A percentile compares a stretch with the other conserved stretches of the same genome.
phyloP scores from a whole-genome alignment of 768 basidiomycete genomes.

The Boletus patriciae region DNA sequence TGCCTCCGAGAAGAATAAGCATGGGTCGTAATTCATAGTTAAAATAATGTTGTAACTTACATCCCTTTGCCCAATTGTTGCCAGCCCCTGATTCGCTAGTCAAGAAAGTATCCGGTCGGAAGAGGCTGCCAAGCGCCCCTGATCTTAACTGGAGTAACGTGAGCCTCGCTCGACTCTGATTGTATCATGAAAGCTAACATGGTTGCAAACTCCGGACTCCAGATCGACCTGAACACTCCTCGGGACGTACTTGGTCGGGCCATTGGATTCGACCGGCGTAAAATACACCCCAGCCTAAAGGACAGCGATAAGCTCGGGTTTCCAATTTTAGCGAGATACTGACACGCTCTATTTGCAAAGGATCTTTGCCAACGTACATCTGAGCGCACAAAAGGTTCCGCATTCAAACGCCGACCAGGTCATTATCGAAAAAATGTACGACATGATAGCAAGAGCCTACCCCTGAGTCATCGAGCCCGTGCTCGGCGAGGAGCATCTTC shows the following conservation, averaged over 20 bases:
- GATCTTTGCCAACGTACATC: slow-evolving; percentile 73
- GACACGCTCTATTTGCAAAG: slow-evolving; percentile 72
- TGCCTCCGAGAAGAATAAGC: slow-evolving; percentile 34
- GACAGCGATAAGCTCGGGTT: background rate
- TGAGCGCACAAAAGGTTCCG: slow-evolving; percentile 24
- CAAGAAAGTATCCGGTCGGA: slow-evolving; percentile 86
- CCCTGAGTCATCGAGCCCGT: slow-evolving; percentile 73
- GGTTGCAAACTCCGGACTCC: slow-evolving; percentile 83
- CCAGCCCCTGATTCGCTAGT: slow-evolving; percentile 67
- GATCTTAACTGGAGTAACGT: slow-evolving; percentile 53
- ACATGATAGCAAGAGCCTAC: slow-evolving; percentile 38
- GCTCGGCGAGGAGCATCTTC: slow-evolving; percentile 84
- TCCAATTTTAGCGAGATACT: slow-evolving; percentile 20
- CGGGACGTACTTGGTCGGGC: slow-evolving; percentile 76
- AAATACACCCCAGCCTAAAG: slow-evolving; percentile 80
- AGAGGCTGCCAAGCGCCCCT: slow-evolving; percentile 70
- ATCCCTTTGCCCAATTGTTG: slow-evolving; percentile 97
- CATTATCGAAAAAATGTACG: slow-evolving; percentile 10
- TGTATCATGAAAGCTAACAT: slow-evolving; percentile 43
- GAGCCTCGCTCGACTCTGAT: background rate
- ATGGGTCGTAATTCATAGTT: slow-evolving; percentile 4
- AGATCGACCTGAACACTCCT: slow-evolving; percentile 89
- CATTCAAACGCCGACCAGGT: slow-evolving; percentile 14
- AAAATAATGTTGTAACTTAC: slow-evolving; percentile 45
- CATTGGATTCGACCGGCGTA: slow-evolving; percentile 57